phyloP scores from a whole-genome alignment of 164 flowering plant genomes.

The Nymphaea thermarum region DNA sequence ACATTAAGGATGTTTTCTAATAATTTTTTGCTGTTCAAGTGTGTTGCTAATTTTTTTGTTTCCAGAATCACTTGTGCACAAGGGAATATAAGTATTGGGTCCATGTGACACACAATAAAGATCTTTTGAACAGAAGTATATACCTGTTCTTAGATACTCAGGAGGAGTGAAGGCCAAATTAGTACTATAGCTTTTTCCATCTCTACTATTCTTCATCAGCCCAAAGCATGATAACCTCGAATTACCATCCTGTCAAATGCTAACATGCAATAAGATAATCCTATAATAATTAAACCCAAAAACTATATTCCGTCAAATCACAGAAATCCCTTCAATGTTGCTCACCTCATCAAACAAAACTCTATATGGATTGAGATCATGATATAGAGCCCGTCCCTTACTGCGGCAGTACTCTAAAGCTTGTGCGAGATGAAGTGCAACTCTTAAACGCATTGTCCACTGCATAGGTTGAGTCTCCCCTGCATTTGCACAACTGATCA shows the following conservation, averaged over 20 bases:
- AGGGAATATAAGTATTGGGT: background rate
- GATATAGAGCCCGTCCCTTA: slow-evolving; percentile 82
- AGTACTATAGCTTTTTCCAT: slow-evolving; percentile 88
- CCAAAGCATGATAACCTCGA: slow-evolving; percentile 90
- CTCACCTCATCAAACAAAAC: slow-evolving; percentile 77
- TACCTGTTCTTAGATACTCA: slow-evolving; percentile 80
- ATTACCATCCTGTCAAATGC: slow-evolving; percentile 48
- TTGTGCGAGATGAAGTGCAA: slow-evolving; percentile 76
- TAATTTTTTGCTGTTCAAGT: no score
- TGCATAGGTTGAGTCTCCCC: slow-evolving; percentile 93
- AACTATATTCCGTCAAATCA: background rate
- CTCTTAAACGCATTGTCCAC: slow-evolving; percentile 90
- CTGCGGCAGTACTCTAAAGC: slow-evolving; percentile 84
- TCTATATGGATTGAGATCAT: slow-evolving; percentile 89
- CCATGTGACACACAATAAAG: background rate
- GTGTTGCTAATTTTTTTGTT: no score
- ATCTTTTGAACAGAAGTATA: background rate
- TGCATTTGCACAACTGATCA: slow-evolving; percentile 7
- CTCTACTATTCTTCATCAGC: slow-evolving; percentile 87
- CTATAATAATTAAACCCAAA: background rate
- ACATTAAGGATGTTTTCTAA: background rate
- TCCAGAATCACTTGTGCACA: no score
- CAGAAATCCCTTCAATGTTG: background rate
- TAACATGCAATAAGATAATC: slow-evolving; percentile 9
- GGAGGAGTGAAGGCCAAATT: slow-evolving; percentile 92